phyloP scores from a whole-genome alignment of 78 protist genomes.

The Isochrysis galbana region DNA sequence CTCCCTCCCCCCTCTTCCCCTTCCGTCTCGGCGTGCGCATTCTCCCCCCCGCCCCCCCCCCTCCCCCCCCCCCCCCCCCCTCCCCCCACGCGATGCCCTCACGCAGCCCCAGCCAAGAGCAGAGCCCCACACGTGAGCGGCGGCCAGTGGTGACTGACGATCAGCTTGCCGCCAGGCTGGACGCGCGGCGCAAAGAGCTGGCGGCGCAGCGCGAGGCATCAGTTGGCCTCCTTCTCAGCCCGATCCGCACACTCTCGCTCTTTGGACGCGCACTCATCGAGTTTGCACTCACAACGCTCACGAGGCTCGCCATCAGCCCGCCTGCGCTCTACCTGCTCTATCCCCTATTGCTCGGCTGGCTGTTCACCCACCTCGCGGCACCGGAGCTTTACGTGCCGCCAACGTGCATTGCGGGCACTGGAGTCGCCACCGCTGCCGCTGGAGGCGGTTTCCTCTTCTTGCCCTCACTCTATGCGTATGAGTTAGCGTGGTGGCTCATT shows the following conservation, averaged over 20 bases:
- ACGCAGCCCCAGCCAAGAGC: too few relatives aligned
- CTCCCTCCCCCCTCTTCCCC: too few relatives aligned
- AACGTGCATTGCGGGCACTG: not conserved
- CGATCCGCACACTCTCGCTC: not conserved
- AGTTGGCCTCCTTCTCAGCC: not conserved
- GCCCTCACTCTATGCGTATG: not conserved
- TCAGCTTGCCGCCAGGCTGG: too few relatives aligned
- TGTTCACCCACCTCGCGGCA: not conserved
- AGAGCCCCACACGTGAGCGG: too few relatives aligned
- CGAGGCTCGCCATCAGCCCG: not conserved
- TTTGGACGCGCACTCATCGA: not conserved
- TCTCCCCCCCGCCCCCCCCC: too few relatives aligned
- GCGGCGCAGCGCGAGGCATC: too few relatives aligned
- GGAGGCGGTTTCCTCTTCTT: not conserved
- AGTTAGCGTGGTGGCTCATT: constrained; percentile 34
- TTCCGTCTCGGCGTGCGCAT: too few relatives aligned
- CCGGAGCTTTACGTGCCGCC: not conserved
- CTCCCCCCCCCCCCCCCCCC: too few relatives aligned
- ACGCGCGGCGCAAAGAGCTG: too few relatives aligned
- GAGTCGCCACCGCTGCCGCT: not conserved
- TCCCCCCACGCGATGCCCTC: too few relatives aligned
- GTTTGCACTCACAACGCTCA: not conserved
- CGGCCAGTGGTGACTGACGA: too few relatives aligned
- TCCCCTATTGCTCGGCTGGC: not conserved
- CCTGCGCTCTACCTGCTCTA: not conserved